A percentile compares a stretch with the other conserved stretches of the same genome.
These are phyloP conservation scores for Podospora anserina DNA, from an alignment of 495 filamentous ascomycete genomes.

Conservation along the genomic window DNA sequence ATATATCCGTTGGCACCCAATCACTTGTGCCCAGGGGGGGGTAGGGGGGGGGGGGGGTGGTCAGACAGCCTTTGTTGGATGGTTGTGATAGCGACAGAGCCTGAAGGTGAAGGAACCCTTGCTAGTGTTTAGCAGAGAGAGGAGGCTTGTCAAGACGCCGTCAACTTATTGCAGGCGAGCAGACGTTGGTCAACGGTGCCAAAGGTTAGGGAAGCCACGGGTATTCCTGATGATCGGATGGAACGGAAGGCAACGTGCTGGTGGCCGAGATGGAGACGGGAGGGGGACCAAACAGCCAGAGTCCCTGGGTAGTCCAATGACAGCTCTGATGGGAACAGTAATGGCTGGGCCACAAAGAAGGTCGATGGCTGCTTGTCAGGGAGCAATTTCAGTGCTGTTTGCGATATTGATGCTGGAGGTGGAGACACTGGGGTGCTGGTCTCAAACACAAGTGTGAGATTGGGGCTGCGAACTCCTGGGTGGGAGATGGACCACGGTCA, in stretches of 20 bases:
- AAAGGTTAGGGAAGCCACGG: not conserved
- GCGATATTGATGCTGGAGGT: slow-evolving; percentile 14
- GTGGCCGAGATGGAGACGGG: slow-evolving; percentile 19
- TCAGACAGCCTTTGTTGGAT: not conserved
- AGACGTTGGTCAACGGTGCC: not conserved
- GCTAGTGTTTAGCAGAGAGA: not conserved
- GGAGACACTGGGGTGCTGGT: slow-evolving; percentile 23
- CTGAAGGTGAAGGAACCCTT: too few species aligned
- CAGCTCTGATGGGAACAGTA: not conserved
- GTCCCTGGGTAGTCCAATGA: slow-evolving; percentile 8
- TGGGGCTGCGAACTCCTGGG: not conserved
- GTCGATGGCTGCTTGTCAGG: slow-evolving; percentile 17
- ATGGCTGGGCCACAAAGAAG: slow-evolving; percentile 28
- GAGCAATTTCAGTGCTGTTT: slow-evolving; percentile 20
- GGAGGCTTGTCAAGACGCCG: too few species aligned
- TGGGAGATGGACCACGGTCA: slow-evolving; percentile 17
- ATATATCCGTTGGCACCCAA: not conserved
- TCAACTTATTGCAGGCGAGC: not conserved
- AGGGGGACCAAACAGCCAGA: slow-evolving; percentile 20
- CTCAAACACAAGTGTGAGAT: slow-evolving; percentile 22
- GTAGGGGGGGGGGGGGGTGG: not conserved
- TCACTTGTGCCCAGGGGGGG: not conserved
- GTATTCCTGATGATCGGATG: not conserved
- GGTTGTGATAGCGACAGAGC: too few species aligned
- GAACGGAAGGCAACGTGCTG: slow-evolving; percentile 22